phyloP scores from a whole-genome alignment of 768 basidiomycete genomes.

The Phanerochaete sordida region DNA sequence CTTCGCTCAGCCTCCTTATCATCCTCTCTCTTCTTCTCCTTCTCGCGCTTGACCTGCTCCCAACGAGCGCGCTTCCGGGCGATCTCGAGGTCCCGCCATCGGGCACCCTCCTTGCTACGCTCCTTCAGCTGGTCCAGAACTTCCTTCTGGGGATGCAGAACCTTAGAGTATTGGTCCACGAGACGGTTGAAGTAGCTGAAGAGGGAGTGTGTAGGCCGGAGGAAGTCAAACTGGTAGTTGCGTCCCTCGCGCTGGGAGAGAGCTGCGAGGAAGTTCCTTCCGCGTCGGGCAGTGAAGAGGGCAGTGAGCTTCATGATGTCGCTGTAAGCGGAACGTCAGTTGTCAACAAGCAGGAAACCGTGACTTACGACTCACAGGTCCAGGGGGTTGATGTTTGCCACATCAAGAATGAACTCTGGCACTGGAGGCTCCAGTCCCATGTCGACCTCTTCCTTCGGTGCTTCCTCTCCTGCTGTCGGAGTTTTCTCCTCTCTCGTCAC shows the following conservation, averaged over 20 bases:
- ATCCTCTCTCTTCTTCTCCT: constrained; percentile 82
- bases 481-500: constrained; percentile 47
- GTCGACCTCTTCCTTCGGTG: constrained; percentile 49
- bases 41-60: constrained; percentile 80
- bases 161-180: constrained; percentile 93
- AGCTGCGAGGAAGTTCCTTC: constrained; percentile 78
- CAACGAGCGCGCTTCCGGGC: constrained; percentile 81
- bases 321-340: constrained; percentile 34
- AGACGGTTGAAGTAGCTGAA: constrained; percentile 97
- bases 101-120: constrained; percentile 58
- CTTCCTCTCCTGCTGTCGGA: constrained; percentile 20
- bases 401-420: constrained; percentile 78
- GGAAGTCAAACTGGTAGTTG: constrained; percentile 97
- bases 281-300: constrained; percentile 90
- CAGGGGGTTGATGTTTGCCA: constrained; percentile 83
- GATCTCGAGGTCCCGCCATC: constrained; percentile 76
- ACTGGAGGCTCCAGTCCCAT: constrained; percentile 73
- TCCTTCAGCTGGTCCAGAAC: constrained; percentile 66
- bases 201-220: constrained; percentile 92
- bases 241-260: constrained; percentile 87
- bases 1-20: constrained; percentile 91
- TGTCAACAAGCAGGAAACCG: not conserved
- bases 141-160: constrained; percentile 81
- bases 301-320: constrained; percentile 97
- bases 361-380: constrained; percentile 70